phyloP scores from a whole-genome alignment of 2,329 filamentous ascomycete genomes.

The Alternaria atra region DNA sequence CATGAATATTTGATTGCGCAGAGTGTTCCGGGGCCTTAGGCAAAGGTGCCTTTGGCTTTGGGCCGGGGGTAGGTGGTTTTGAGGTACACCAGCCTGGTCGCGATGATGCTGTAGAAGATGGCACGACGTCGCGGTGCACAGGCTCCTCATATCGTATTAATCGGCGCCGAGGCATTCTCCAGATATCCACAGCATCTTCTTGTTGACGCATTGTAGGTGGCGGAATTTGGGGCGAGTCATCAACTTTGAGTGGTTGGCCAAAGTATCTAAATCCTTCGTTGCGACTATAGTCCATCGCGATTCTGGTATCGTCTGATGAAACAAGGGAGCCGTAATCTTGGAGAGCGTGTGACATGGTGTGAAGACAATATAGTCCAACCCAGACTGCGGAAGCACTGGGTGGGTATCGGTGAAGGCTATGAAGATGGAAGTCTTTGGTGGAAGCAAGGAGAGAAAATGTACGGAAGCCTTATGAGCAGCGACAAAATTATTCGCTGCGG shows the following conservation, averaged over 20 bases:
- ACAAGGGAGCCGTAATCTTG: background rate
- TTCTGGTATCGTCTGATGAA: background rate
- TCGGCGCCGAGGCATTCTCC: background rate
- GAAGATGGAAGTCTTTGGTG: background rate
- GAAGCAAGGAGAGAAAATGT: background rate
- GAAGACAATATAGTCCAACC: background rate
- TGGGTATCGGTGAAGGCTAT: too few species aligned
- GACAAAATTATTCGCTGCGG: background rate
- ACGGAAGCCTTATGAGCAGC: background rate
- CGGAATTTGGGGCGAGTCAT: background rate
- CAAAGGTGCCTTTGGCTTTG: background rate
- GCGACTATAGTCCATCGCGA: background rate
- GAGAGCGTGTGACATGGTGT: background rate
- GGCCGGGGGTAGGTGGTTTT: background rate
- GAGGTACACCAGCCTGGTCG: background rate
- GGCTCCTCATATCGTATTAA: background rate
- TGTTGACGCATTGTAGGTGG: background rate
- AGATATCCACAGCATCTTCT: background rate
- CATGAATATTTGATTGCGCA: background rate
- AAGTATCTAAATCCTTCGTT: background rate
- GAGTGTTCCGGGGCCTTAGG: background rate
- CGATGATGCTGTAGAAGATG: background rate
- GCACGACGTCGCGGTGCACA: background rate
- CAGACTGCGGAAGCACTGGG: too few species aligned
- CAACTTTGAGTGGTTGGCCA: background rate